A percentile compares a stretch with the other conserved stretches of the same genome.
phyloP scores from a whole-genome alignment of 495 filamentous ascomycete species.

The Penicillium silybi region DNA sequence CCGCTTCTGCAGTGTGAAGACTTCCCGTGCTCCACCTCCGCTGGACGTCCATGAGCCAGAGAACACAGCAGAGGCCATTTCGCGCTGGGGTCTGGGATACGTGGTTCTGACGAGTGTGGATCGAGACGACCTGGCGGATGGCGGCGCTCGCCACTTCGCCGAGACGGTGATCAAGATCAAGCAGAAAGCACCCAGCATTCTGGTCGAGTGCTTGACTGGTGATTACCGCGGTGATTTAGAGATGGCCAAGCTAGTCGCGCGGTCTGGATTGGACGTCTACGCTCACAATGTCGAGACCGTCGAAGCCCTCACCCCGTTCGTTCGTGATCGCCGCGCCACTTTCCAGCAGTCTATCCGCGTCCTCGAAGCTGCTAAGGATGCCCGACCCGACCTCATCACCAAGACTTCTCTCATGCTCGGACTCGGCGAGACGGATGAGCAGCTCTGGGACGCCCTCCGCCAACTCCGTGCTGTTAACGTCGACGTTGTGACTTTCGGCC shows the following conservation, averaged over 20 bases:
- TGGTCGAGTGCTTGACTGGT: conserved; percentile 94
- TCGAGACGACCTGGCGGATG: conserved; percentile 85
- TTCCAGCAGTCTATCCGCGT: conserved; percentile 84
- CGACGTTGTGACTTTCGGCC: conserved; percentile 95
- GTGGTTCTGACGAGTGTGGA: conserved; percentile 93
- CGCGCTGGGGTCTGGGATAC: conserved; percentile 90
- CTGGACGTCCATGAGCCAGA: conserved; percentile 96
- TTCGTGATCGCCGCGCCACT: conserved; percentile 84
- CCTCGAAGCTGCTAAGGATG: conserved; percentile 74
- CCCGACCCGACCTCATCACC: conserved; percentile 74
- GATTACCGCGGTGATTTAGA: conserved; percentile 82
- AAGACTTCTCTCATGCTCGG: conserved; percentile 98
- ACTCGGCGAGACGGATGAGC: conserved; percentile 86
- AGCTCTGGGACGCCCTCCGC: conserved; percentile 75
- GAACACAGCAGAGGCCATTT: conserved; percentile 89
- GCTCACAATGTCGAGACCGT: conserved; percentile 97
- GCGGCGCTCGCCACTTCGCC: conserved; percentile 85
- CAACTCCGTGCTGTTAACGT: conserved; percentile 76
- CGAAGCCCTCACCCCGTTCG: conserved; percentile 81
- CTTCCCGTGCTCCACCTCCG: conserved; percentile 67
- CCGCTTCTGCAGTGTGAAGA: conserved; percentile 96
- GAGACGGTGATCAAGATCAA: conserved; percentile 96
- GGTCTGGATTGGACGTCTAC: conserved; percentile 89
- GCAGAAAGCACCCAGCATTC: conserved; percentile 73
- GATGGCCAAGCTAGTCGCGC: conserved; percentile 76